phyloP scores from a whole-genome alignment of 176 grass and related monocot species.

The Musa schizocarpa region DNA sequence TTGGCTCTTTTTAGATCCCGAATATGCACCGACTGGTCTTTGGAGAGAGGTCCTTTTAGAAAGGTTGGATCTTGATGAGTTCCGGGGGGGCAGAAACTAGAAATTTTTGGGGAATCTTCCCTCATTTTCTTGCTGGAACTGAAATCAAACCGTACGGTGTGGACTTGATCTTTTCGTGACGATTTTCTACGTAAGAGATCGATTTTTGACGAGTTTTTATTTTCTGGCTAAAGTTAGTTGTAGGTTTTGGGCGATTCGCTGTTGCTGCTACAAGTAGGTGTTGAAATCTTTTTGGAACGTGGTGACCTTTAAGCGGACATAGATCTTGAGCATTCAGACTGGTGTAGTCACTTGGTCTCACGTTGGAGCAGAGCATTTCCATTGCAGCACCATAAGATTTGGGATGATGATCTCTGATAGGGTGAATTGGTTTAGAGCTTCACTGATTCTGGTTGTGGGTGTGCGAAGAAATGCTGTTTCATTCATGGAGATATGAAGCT shows the following conservation, averaged over 20 bases:
- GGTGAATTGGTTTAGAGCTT: not conserved
- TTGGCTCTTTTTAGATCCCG: not conserved
- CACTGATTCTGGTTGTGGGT: not conserved
- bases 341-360: not conserved
- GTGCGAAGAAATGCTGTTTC: not conserved
- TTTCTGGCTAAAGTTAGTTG: not conserved
- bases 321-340: not conserved
- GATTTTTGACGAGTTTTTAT: not conserved
- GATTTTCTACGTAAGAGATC: not conserved
- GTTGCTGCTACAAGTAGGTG: too few species aligned
- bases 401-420: too few species aligned
- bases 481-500: not conserved
- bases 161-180: not conserved
- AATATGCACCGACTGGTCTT: not conserved
- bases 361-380: not conserved
- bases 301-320: not conserved
- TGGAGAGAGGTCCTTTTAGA: not conserved
- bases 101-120: not conserved
- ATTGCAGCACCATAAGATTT: not conserved
- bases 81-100: not conserved
- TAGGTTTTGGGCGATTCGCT: not conserved
- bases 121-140: not conserved
- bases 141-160: not conserved
- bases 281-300: not conserved
- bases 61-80: slow-evolving; percentile 6